These are phyloP conservation scores for Pugionium dolabratum DNA, from an alignment of 345 rosid species.

Conservation along the genomic window DNA sequence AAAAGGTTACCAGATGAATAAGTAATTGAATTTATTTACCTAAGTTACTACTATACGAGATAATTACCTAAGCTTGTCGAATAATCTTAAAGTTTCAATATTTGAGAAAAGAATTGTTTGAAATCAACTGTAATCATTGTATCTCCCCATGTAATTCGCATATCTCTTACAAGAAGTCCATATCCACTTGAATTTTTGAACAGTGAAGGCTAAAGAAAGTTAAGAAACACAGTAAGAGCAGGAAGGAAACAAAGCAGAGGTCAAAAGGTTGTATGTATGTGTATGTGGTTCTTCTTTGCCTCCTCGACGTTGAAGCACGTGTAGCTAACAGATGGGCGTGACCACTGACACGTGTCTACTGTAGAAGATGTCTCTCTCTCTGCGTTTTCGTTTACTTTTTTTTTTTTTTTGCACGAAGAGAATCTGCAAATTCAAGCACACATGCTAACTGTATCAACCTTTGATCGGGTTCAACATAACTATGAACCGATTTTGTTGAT, in stretches of 20 bases:
- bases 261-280: conserved; percentile 27
- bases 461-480: conserved; percentile 23
- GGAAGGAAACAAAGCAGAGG: conserved; percentile 32
- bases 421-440: conserved; percentile 33
- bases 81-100: too few species aligned
- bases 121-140: too few species aligned
- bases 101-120: too few species aligned
- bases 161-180: not conserved
- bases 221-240: not conserved
- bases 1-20: too few species aligned
- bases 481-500: not conserved
- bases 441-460: conserved; percentile 26
- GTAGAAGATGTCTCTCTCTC: conserved; percentile 22
- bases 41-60: too few species aligned
- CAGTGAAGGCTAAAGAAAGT: not conserved
- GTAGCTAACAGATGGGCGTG: conserved; percentile 32
- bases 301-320: conserved; percentile 33
- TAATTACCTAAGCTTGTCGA: too few species aligned
- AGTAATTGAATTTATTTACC: too few species aligned
- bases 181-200: not conserved
- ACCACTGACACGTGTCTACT: conserved; percentile 35
- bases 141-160: too few species aligned
- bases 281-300: conserved; percentile 18
- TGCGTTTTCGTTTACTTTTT: not conserved
- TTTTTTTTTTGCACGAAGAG: conserved; percentile 21